These are phyloP conservation scores for Xylariaceae sp. DNA, from an alignment of 2,329 filamentous ascomycete genomes.

Conservation along the genomic window DNA sequence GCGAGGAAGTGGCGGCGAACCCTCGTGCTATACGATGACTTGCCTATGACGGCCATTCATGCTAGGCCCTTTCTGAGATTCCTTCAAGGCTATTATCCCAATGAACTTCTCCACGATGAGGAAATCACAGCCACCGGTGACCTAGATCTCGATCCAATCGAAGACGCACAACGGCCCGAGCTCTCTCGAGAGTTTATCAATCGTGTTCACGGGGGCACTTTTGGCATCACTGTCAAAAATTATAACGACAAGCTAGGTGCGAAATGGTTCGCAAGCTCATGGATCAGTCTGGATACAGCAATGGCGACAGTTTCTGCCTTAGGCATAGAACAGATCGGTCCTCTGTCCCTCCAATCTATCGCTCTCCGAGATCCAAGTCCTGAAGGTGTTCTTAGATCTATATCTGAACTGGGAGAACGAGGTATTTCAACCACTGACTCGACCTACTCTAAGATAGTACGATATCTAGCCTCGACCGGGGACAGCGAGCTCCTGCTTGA, in stretches of 20 bases:
- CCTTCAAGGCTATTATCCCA: constrained; percentile 41
- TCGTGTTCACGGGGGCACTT: constrained; percentile 34
- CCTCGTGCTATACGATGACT: constrained; percentile 37
- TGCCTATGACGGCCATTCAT: constrained; percentile 33
- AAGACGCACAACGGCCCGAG: constrained; percentile 12
- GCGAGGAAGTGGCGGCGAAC: constrained; percentile 45
- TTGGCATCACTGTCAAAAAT: constrained; percentile 38
- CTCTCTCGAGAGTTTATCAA: constrained; percentile 32
- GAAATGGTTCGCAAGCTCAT: constrained; percentile 71
- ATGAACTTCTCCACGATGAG: constrained; percentile 30
- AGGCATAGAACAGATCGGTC: constrained; percentile 68
- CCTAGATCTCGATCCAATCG: constrained; percentile 4
- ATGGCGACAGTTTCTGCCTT: constrained; percentile 65
- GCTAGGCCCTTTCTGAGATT: constrained; percentile 46
- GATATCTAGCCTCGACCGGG: constrained; percentile 56
- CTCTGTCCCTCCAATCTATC: constrained; percentile 72
- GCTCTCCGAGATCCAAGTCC: constrained; percentile 59
- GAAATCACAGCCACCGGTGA: constrained; percentile 28
- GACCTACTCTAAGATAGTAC: constrained; percentile 62
- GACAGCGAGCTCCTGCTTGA: constrained; percentile 45
- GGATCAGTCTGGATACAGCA: constrained; percentile 68
- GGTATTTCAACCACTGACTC: constrained; percentile 60
- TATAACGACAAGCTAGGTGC: constrained; percentile 70
- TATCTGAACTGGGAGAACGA: constrained; percentile 56
- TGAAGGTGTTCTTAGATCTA: constrained; percentile 50